Percentiles rank a stretch among this genome's conserved stretches.
These are phyloP conservation scores for Gossypium laxum DNA, from an alignment of 441 rosid species.

Conservation along the genomic window DNA sequence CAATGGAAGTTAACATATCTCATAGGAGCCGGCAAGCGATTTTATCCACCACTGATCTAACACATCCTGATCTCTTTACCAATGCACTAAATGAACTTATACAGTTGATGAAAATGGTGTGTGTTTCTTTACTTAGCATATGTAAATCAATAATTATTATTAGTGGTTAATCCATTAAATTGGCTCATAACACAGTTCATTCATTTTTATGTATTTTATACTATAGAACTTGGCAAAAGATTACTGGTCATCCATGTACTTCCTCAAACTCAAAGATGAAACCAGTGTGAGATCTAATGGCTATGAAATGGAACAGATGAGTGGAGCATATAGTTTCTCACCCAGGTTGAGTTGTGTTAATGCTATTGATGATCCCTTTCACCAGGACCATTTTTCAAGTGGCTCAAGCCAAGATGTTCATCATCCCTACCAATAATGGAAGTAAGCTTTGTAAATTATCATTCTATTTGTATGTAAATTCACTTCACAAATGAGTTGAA, in stretches of 20 bases:
- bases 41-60: constrained; percentile 48
- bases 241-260: constrained; percentile 80
- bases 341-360: constrained; percentile 69
- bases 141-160: not conserved
- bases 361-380: constrained; percentile 74
- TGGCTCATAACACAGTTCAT: constrained; percentile 1
- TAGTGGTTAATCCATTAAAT: not conserved
- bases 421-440: constrained; percentile 2
- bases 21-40: constrained; percentile 61
- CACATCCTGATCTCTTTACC: constrained; percentile 54
- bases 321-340: constrained; percentile 52
- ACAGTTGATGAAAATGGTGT: constrained; percentile 71
- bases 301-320: constrained; percentile 37
- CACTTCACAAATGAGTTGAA: too few relatives aligned
- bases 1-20: constrained; percentile 84
- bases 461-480: not conserved
- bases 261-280: constrained; percentile 73
- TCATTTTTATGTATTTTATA: not conserved
- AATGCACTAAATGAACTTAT: constrained; percentile 59
- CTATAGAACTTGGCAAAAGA: constrained; percentile 67
- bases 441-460: not conserved
- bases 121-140: not conserved
- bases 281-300: constrained; percentile 31
- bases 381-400: constrained; percentile 46
- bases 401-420: constrained; percentile 21